Evolutionary conservation across 495 filamentous ascomycete species (phyloP), one percentile per base, ranked within the genome.

Genomic region (Trichoderma parareesei): DNA sequence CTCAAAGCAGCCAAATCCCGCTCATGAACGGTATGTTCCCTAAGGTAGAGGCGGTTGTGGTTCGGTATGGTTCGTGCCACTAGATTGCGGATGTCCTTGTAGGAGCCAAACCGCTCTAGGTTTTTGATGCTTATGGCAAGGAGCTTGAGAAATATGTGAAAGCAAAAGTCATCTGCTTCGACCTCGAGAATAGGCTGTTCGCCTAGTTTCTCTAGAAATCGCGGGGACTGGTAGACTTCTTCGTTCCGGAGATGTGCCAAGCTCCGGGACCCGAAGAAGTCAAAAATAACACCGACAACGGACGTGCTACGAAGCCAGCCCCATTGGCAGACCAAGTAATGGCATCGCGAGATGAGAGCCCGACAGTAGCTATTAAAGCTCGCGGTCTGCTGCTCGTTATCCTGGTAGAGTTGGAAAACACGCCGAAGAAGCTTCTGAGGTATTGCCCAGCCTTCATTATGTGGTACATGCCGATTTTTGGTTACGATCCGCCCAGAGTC

Each of bases 121-220:
- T 84, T 81, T 40, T 82, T 82, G 40, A 97, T 80, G 10, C 87
- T 87, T 66, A 86, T 74, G 16, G 83, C 92, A 53, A 97, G 76
- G 27, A 91, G 85, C 71, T 98, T 98, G 53, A 97, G 80, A 64
- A 97, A 85, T n/a, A 96, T 88, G 72, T 96, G 90, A 68, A 98
- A 98, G 66, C 91, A 90, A n/a, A 84, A 83, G 69, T 98, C 94
- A 38, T 87, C 85, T 5, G 83, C 74, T 59, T 82, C 78, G 41
- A 89, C 73, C 13, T 81, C 77, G 16, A 97, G 73, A 1, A 78
- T 78, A 8, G 89, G 90, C 16, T 79, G 77, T 37, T 75, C 70
- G 61, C 87, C 81, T 2, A 98, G 86, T 57, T 88, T 74, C 63
- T 91, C 86, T 6, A 98, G 84, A 67, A 97, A 98, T 6, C 74